Conservation (phyloP, 768 basidiomycete species). For the Lentinula guzmanii region DNA sequence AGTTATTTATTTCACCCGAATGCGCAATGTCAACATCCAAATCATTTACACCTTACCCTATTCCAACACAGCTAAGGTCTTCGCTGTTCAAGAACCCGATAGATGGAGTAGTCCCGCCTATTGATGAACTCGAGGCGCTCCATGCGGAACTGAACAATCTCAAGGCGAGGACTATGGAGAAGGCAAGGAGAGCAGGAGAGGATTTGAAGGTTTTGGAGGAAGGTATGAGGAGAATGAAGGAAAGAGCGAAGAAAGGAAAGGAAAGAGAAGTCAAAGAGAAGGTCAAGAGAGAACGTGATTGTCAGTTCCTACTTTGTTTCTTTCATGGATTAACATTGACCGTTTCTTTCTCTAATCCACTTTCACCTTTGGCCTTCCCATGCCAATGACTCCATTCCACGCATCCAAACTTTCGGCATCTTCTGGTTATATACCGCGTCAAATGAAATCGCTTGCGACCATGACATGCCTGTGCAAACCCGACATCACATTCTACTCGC, state of each 20-base stretch:
- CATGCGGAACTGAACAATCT: conserved; percentile 54
- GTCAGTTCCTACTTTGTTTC: conserved; percentile 41
- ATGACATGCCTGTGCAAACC: conserved; percentile 3
- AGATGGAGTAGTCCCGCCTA: conserved; percentile 56
- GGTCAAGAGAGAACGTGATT: conserved; percentile 67
- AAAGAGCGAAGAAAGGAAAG: conserved; percentile 69
- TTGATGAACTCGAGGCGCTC: conserved; percentile 65
- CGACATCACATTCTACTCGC: conserved; percentile 5
- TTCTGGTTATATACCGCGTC: background rate
- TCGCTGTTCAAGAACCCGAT: conserved; percentile 56
- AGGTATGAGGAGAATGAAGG: conserved; percentile 70
- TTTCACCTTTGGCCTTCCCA: background rate
- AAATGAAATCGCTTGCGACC: background rate
- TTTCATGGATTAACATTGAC: conserved; percentile 13
- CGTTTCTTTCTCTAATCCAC: conserved; percentile 6
- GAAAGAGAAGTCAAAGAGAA: conserved; percentile 58
- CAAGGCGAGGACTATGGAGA: conserved; percentile 49
- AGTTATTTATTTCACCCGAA: background rate
- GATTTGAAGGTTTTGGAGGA: conserved; percentile 72
- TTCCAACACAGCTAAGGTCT: conserved; percentile 47
- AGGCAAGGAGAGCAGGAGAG: conserved; percentile 69
- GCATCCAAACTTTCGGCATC: background rate
- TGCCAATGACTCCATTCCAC: background rate
- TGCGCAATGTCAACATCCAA: conserved; percentile 46
- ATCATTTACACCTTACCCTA: conserved; percentile 44